Conservation (phyloP, 768 basidiomycete species). For the Butyriboletus loyo region DNA sequence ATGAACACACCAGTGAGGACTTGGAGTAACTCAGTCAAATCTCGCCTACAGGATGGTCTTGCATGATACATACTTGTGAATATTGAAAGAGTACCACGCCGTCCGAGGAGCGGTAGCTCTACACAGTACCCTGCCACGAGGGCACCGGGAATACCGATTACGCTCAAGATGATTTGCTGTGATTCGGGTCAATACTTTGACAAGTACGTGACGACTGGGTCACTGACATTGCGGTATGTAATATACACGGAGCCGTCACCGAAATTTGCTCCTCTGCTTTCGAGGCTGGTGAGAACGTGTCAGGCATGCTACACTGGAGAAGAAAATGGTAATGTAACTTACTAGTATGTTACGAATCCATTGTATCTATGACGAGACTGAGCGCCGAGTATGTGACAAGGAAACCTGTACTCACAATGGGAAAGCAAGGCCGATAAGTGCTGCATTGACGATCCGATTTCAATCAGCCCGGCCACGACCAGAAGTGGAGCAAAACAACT, state of each 20-base stretch:
- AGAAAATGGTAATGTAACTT: neutral
- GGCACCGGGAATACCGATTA: constrained; percentile 57
- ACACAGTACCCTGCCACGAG: constrained; percentile 53
- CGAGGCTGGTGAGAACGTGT: constrained; percentile 41
- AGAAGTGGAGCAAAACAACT: neutral
- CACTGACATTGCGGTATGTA: constrained; percentile 65
- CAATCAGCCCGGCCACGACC: neutral
- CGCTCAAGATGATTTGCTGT: constrained; percentile 55
- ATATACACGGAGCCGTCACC: constrained; percentile 68
- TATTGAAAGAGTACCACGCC: constrained; percentile 50
- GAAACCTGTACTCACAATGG: constrained; percentile 45
- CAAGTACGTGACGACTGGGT: neutral
- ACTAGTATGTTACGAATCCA: constrained; percentile 54
- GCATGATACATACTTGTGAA: constrained; percentile 40
- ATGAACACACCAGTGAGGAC: constrained; percentile 57
- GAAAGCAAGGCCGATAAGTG: constrained; percentile 73
- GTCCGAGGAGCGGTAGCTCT: constrained; percentile 48
- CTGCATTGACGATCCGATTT: constrained; percentile 32
- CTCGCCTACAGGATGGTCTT: neutral
- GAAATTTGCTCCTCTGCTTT: constrained; percentile 63
- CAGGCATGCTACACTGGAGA: neutral
- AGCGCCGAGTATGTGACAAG: neutral
- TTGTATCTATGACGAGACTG: constrained; percentile 38
- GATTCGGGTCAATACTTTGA: constrained; percentile 5
- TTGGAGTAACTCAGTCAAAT: constrained; percentile 7